Evolutionary conservation across 2,329 filamentous ascomycete species (phyloP).

Genomic region (Colletotrichum cereale): DNA sequence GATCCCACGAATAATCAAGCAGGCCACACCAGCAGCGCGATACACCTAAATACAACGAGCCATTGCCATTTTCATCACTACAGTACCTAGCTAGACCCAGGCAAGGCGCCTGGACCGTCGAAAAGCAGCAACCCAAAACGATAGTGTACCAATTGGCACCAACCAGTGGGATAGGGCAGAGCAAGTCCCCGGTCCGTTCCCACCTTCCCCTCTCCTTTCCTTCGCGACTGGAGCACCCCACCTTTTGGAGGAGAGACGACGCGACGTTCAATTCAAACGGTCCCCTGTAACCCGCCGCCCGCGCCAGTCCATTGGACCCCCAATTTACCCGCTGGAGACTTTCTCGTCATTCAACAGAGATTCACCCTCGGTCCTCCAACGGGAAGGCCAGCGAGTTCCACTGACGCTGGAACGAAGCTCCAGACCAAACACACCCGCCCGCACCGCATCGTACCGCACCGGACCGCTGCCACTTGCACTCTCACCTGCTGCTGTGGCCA

Average conservation of each 20-base stretch:
- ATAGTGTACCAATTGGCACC: not conserved
- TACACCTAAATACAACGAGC: not conserved
- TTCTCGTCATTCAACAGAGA: conserved; percentile 29
- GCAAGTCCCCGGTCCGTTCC: not conserved
- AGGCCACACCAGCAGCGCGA: too few relatives aligned
- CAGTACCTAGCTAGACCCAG: too few relatives aligned
- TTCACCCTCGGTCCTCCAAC: conserved; percentile 20
- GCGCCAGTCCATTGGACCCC: conserved; percentile 37
- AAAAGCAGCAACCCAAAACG: not conserved
- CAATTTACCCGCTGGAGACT: conserved; percentile 39
- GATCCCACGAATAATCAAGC: not conserved
- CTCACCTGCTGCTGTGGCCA: conserved; percentile 27
- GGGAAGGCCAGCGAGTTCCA: not conserved
- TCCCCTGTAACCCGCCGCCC: conserved; percentile 21
- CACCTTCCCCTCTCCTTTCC: conserved; percentile 21
- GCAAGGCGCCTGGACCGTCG: not conserved
- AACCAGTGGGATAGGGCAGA: conserved; percentile 1
- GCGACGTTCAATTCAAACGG: conserved; percentile 40
- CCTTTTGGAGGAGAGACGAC: conserved; percentile 32
- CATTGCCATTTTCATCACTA: not conserved
- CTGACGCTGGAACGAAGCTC: conserved; percentile 17
- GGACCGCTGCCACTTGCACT: conserved; percentile 16
- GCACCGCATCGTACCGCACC: not conserved
- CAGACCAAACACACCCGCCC: not conserved
- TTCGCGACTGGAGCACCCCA: conserved; percentile 26